Percentiles rank a stretch among this genome's conserved stretches.
These are phyloP conservation scores for Gymnopilus dilepis DNA, from an alignment of 768 basidiomycete species.

Conservation along the genomic window DNA sequence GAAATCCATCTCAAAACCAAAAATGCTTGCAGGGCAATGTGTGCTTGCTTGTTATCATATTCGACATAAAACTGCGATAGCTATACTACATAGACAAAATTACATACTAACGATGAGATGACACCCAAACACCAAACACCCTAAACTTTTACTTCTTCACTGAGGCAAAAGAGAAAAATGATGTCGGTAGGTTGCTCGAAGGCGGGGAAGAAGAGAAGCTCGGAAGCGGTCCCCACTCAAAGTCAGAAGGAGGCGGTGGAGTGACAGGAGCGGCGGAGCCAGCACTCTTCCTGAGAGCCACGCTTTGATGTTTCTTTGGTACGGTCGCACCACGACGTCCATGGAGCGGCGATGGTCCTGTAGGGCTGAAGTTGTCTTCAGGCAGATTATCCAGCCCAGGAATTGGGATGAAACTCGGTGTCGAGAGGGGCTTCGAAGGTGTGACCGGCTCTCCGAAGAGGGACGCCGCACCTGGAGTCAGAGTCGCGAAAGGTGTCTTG, in stretches of 20 bases:
- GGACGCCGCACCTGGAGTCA: constrained; percentile 25
- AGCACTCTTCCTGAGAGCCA: constrained; percentile 43
- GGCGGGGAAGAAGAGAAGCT: constrained; percentile 38
- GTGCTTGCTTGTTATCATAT: not conserved
- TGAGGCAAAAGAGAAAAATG: constrained; percentile 24
- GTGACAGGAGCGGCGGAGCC: constrained; percentile 29
- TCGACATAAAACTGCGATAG: not conserved
- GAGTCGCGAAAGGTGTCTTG: constrained; percentile 24
- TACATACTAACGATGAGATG: not conserved
- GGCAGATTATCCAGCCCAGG: constrained; percentile 35
- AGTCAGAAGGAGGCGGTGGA: constrained; percentile 39
- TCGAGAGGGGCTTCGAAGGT: constrained; percentile 11
- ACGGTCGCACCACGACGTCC: constrained; percentile 39
- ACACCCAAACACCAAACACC: not conserved
- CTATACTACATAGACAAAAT: constrained; percentile 13
- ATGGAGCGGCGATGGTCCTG: constrained; percentile 24
- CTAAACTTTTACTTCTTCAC: constrained; percentile 8
- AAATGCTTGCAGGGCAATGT: too few relatives aligned
- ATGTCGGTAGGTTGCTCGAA: constrained; percentile 15
- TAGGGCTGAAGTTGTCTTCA: constrained; percentile 49
- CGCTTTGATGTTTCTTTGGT: constrained; percentile 44
- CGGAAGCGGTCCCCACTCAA: constrained; percentile 71
- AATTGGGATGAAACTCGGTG: constrained; percentile 6
- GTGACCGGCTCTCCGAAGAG: constrained; percentile 30
- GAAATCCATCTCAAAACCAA: too few relatives aligned